Evolutionary conservation across 805 yeast species (phyloP), one percentile per base, ranked within the genome.

Genomic region (Priceomyces haplophilus): DNA sequence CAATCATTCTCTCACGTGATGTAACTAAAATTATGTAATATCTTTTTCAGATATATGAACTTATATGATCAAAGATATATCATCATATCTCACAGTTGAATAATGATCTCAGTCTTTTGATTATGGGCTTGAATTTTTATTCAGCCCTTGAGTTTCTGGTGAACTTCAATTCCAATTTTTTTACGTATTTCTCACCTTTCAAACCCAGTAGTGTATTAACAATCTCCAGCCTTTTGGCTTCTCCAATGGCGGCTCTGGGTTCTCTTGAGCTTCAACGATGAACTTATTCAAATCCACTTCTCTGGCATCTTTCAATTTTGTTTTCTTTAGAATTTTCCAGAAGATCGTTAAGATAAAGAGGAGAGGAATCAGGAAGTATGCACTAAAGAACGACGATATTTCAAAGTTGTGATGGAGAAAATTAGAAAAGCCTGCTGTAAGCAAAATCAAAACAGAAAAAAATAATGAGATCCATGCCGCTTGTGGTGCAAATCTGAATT

Each of bases 381-480:
- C 34, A 17, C 58, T 52, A 47, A 62, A 54, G 43, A 62, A 57
- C 0, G 47, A 29, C 4, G 61, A 46, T 15, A 52, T 44, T 7
- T 41, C 47, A 36, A 59, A 68, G 4, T 62, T 42, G 3, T 66
- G 66, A 11, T 58, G 50, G 18, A 69, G 50, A 46, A 69, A 69
- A 48, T 57, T 58, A 17, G 52, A 38, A 48, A 58, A 67, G 2
- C 74, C 74, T 23, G 62, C 64, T 2, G 69, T 65, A 18, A 67
- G 42, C 20, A 67, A 46, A 34, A 67, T 46, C 3, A 67, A 7
- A 1, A 49, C 11, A 3, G 62, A 56, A 4, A 49, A 41, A 21
- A 46, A 43, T 16, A 43, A 21, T 19, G 47, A 46, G 11, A 46
- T 32, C 42, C 45, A 41, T 21, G 45, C 45, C 6, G 44, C 45